A percentile compares a stretch with the other conserved stretches of the same genome.
These are phyloP conservation scores for Clonostachys chloroleuca DNA, from an alignment of 2,329 filamentous ascomycete genomes.

Conservation along the genomic window DNA sequence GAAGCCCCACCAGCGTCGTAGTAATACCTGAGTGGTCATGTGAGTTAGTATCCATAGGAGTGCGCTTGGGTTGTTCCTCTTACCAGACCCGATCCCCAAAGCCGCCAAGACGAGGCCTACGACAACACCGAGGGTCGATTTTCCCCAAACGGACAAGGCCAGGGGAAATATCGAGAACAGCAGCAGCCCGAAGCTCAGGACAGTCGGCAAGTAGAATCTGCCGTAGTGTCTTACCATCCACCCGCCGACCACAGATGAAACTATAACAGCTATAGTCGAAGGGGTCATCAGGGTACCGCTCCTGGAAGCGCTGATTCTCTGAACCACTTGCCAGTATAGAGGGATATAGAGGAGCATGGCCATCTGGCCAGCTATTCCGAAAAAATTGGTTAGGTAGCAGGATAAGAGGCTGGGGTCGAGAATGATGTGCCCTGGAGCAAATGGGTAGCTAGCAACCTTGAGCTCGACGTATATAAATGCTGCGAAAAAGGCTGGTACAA, in stretches of 20 bases:
- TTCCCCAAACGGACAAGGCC: constrained; percentile 43
- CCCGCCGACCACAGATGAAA: constrained; percentile 61
- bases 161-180: constrained; percentile 50
- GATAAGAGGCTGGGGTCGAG: constrained; percentile 63
- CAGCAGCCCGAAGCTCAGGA: constrained; percentile 48
- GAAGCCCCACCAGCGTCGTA: constrained; percentile 65
- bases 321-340: constrained; percentile 66
- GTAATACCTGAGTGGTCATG: constrained; percentile 52
- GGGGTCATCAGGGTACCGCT: constrained; percentile 54
- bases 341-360: constrained; percentile 58
- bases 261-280: constrained; percentile 55
- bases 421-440: constrained; percentile 71
- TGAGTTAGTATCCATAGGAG: too few species aligned
- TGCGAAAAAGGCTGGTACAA: constrained; percentile 54
- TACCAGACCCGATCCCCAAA: constrained; percentile 16
- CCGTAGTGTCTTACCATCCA: constrained; percentile 66
- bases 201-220: constrained; percentile 66
- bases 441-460: constrained; percentile 64
- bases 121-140: constrained; percentile 47
- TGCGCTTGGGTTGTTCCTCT: too few species aligned
- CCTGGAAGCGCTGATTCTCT: constrained; percentile 56
- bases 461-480: constrained; percentile 68
- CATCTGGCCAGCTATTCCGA: constrained; percentile 54
- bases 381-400: constrained; percentile 70
- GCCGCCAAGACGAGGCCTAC: constrained; percentile 49